Percentiles rank a stretch among this genome's conserved stretches.
These are phyloP conservation scores for Lagenidium sp. DNA, from an alignment of 352 stramenopile genomes.

Conservation along the genomic window DNA sequence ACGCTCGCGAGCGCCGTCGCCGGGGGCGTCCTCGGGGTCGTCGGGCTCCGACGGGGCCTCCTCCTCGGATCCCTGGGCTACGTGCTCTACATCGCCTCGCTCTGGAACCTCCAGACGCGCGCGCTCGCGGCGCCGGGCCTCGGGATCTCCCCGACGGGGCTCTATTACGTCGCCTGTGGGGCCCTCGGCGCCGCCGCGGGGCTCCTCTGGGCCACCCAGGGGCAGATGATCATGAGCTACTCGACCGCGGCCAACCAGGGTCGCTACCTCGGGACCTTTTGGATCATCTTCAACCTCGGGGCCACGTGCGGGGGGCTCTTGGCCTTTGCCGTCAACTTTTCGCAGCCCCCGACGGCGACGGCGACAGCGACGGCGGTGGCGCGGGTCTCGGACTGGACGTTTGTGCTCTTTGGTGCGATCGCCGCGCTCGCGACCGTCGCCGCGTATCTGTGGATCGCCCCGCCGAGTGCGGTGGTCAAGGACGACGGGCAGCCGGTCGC, in stretches of 20 bases:
- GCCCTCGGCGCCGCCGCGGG: conserved; percentile 47
- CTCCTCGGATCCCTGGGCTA: conserved; percentile 52
- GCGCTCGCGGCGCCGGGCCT: conserved; percentile 3
- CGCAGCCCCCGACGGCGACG: conserved; percentile 2
- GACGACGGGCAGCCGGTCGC: conserved; percentile 13
- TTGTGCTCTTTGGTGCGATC: conserved; percentile 46
- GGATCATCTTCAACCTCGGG: conserved; percentile 78
- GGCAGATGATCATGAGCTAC: conserved; percentile 58
- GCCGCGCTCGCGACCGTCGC: conserved; percentile 33
- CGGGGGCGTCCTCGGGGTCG: conserved; percentile 29
- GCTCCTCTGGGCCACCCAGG: conserved; percentile 73
- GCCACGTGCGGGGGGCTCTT: conserved; percentile 50
- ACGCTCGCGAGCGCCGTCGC: conserved; percentile 38
- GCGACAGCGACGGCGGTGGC: neutral
- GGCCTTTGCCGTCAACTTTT: conserved; percentile 40
- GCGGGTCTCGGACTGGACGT: conserved; percentile 27
- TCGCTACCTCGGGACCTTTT: conserved; percentile 56
- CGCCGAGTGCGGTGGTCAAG: conserved; percentile 17
- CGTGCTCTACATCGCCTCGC: conserved; percentile 28
- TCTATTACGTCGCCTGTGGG: conserved; percentile 22
- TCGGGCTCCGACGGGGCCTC: conserved; percentile 35
- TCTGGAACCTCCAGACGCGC: conserved; percentile 31
- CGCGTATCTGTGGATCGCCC: conserved; percentile 27
- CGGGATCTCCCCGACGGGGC: conserved; percentile 1
- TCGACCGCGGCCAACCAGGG: conserved; percentile 29